Evolutionary conservation across 1,284 basidiomycete genomes (phyloP).

Genomic region (Boletus sp.): DNA sequence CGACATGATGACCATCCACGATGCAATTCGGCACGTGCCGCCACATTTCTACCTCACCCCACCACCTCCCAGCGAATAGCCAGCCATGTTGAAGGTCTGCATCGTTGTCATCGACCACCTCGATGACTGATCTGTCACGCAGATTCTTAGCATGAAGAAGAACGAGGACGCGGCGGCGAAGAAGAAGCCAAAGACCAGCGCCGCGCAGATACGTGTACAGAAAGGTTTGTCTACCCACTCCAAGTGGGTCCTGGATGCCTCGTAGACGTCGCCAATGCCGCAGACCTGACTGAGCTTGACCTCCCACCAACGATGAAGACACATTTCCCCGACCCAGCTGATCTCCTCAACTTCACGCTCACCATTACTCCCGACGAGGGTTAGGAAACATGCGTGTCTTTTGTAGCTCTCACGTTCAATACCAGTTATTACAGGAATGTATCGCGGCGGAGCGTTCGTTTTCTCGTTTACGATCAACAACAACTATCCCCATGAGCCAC

Average conservation of each 20-base stretch:
- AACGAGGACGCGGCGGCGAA: conserved; percentile 89
- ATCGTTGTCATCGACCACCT: neutral
- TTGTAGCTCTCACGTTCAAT: conserved; percentile 7
- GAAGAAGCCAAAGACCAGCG: conserved; percentile 95
- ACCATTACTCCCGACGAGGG: conserved; percentile 97
- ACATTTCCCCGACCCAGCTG: conserved; percentile 83
- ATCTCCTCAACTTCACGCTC: conserved; percentile 94
- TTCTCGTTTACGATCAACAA: conserved; percentile 96
- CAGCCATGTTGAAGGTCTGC: conserved; percentile 44
- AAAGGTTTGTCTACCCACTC: conserved; percentile 80
- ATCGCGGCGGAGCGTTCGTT: conserved; percentile 89
- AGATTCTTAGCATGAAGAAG: conserved; percentile 99
- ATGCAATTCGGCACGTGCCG: conserved; percentile 28
- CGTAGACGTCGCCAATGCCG: conserved; percentile 6
- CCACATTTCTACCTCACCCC: conserved; percentile 23
- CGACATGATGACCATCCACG: conserved; percentile 22
- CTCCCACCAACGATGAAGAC: conserved; percentile 96
- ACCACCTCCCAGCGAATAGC: conserved; percentile 15
- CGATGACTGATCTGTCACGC: conserved; percentile 11
- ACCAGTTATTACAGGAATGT: conserved; percentile 72
- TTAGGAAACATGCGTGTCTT: conserved; percentile 34
- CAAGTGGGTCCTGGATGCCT: conserved; percentile 1
- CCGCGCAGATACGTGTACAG: conserved; percentile 96
- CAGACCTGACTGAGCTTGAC: conserved; percentile 96
- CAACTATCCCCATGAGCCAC: conserved; percentile 98